Evolutionary conservation across 2,329 filamentous ascomycete genomes (phyloP), one percentile per base, ranked within the genome.

Genomic region (Stemphylium vesicarium): DNA sequence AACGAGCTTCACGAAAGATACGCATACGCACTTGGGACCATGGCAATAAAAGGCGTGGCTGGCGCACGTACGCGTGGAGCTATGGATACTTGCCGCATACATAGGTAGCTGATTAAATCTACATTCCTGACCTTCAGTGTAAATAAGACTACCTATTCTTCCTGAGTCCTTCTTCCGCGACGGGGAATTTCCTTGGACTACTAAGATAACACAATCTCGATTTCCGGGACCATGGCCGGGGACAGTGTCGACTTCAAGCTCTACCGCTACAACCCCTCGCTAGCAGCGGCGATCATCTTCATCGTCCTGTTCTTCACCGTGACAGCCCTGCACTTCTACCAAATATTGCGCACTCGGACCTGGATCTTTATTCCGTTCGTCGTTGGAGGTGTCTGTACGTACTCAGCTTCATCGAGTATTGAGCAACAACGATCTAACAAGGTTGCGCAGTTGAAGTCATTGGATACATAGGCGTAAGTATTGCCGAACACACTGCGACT

Each of bases 311-410:
- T 85, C 62, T 45, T 66, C 8, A 24, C 75, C 4, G 62, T 74
- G 10, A 80, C 81, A 0, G 31, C 62, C 0, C 57, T 71, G 2
- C 81, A 84, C 53, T 50, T 64, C 0, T 80, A 70, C 54, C 77
- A 79, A 33, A 69, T 82, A 29, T 63, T 75, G n/a, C 74, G 70
- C 13, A 75, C 74, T 1, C 70, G 74, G 32, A 78, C 79, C 1
- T 84, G 80, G 79, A 83, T 80, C 60, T 80, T 82, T 58, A 77
- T 82, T 4, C 79, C 82, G 0, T 80, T 85, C 38, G 57, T 81
- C 4, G 63, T 84, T 16, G 82, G 82, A 13, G 79, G 80, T n/a
- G 45, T 79, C 10, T 83, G 82, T 83, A 73, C 50, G 60, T 22
- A 24, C 7, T 26, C 9, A 24, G 22, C 6, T 24, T 24, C 22